phyloP scores from a whole-genome alignment of 2,329 filamentous ascomycete species.

The Talaromyces islandicus region DNA sequence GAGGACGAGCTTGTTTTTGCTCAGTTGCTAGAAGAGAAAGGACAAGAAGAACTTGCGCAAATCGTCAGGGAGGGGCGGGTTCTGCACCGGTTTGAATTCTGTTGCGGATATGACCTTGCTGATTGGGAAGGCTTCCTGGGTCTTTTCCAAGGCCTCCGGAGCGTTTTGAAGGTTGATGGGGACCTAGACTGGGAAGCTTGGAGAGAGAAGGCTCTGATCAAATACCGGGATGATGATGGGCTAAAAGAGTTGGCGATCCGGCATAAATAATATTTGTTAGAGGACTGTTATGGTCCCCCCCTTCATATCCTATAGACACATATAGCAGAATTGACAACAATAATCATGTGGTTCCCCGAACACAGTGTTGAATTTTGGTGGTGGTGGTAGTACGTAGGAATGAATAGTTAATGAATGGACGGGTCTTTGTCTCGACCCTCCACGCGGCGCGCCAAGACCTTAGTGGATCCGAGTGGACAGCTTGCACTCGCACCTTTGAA shows the following conservation, averaged over 20 bases:
- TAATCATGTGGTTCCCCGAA: neutral
- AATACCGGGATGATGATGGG: constrained; percentile 22
- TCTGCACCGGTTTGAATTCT: constrained; percentile 37
- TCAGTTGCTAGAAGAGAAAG: constrained; percentile 27
- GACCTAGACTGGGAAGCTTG: constrained; percentile 35
- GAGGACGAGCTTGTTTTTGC: constrained; percentile 37
- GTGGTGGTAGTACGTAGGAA: too few relatives aligned
- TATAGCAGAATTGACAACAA: neutral
- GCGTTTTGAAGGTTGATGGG: constrained; percentile 26
- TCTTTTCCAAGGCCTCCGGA: constrained; percentile 36
- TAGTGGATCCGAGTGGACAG: neutral
- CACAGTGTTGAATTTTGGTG: neutral
- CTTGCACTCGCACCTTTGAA: neutral
- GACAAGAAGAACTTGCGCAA: constrained; percentile 28
- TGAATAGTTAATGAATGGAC: too few relatives aligned
- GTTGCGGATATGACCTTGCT: constrained; percentile 36
- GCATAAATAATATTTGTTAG: neutral
- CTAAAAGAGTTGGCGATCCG: constrained; percentile 8
- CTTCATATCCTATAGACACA: neutral
- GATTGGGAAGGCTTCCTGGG: constrained; percentile 41
- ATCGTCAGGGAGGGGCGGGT: constrained; percentile 33
- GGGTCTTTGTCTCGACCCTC: neutral
- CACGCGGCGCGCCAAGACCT: neutral
- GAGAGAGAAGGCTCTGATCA: constrained; percentile 30
- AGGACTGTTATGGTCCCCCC: neutral